phyloP scores from a whole-genome alignment of 2,329 filamentous ascomycete species.

The Helotiales sp. region DNA sequence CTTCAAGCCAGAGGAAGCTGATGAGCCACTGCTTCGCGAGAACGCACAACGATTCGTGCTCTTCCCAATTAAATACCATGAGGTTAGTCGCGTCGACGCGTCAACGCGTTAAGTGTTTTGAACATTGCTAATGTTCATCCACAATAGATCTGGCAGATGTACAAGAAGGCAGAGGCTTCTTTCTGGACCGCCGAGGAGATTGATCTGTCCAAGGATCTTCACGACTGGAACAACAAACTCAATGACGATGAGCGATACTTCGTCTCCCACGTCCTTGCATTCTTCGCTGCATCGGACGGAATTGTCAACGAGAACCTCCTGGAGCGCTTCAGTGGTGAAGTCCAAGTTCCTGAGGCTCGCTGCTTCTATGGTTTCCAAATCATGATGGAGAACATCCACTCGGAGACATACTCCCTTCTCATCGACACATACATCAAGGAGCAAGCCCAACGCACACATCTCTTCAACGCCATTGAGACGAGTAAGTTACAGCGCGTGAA shows the following conservation, averaged over 20 bases:
- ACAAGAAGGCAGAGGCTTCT: slow-evolving; percentile 99
- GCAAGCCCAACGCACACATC: slow-evolving; percentile 87
- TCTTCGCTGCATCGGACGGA: slow-evolving; percentile 98
- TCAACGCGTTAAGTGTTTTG: slow-evolving; percentile 70
- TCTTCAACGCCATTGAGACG: slow-evolving; percentile 98
- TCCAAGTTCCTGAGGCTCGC: slow-evolving; percentile 95
- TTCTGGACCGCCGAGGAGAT: slow-evolving; percentile 99
- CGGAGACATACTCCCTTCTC: slow-evolving; percentile 97
- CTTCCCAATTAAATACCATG: slow-evolving; percentile 99
- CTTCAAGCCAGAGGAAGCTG: slow-evolving; percentile 71
- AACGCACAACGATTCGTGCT: slow-evolving; percentile 96
- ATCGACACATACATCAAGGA: slow-evolving; percentile 99
- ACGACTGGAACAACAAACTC: slow-evolving; percentile 98
- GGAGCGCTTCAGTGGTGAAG: slow-evolving; percentile 95
- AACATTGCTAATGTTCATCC: slow-evolving; percentile 47
- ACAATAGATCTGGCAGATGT: slow-evolving; percentile 97
- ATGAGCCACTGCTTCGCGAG: slow-evolving; percentile 92
- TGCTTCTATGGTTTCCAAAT: slow-evolving; percentile 99
- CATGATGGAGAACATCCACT: slow-evolving; percentile 99
- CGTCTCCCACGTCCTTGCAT: slow-evolving; percentile 96
- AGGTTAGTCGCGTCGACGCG: slow-evolving; percentile 69
- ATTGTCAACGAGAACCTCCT: slow-evolving; percentile 99
- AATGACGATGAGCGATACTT: slow-evolving; percentile 98
- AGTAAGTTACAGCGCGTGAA: slow-evolving; percentile 60
- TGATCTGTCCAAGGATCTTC: slow-evolving; percentile 96